These are phyloP conservation scores for Choiromyces venosus DNA, from an alignment of 495 filamentous ascomycete genomes.

Conservation along the genomic window DNA sequence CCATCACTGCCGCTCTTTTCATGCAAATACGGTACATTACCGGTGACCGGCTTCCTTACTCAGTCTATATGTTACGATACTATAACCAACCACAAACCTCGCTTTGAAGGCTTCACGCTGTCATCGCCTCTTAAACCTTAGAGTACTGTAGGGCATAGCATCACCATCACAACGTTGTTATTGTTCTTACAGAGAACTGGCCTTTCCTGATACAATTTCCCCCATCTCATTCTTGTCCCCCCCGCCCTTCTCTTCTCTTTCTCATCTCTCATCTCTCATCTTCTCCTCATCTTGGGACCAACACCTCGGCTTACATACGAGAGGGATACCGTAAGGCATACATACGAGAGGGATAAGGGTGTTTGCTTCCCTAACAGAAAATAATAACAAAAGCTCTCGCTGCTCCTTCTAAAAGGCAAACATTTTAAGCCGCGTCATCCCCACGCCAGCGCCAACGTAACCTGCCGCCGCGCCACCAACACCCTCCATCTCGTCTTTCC, in stretches of 20 bases:
- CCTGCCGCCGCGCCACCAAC: neutral
- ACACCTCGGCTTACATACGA: neutral
- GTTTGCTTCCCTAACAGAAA: neutral
- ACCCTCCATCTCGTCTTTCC: neutral
- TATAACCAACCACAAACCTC: neutral
- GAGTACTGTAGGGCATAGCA: neutral
- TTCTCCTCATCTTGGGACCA: neutral
- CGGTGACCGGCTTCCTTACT: neutral
- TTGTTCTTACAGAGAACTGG: neutral
- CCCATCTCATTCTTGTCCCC: neutral
- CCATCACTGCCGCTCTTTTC: neutral
- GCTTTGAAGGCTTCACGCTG: neutral
- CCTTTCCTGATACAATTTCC: neutral
- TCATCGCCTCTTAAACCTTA: neutral
- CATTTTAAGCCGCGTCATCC: neutral
- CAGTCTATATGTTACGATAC: neutral
- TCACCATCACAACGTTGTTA: neutral
- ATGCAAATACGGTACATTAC: neutral
- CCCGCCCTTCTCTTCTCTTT: neutral
- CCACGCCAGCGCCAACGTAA: neutral
- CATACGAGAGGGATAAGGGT: neutral
- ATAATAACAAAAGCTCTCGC: neutral
- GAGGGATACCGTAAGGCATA: neutral
- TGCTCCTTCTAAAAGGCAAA: neutral
- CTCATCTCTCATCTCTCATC: neutral